These are phyloP conservation scores for Oryza brachyantha DNA, from an alignment of 176 grass and related monocot species.

Conservation along the genomic window DNA sequence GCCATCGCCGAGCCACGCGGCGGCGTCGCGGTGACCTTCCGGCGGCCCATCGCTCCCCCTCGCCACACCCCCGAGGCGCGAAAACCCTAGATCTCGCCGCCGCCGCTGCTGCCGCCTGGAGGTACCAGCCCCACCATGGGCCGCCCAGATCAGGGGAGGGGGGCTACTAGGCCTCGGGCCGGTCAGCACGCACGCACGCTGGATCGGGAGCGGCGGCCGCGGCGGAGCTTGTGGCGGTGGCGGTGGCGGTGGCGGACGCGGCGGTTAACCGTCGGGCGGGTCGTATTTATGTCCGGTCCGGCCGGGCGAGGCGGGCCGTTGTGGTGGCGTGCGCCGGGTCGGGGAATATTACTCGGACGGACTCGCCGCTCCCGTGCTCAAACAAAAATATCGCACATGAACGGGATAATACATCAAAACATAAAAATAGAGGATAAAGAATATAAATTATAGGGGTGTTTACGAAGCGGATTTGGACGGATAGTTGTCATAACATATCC, in stretches of 20 bases:
- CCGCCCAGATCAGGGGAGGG: not conserved
- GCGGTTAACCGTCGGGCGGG: slow-evolving; percentile 13
- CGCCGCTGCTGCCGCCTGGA: not conserved
- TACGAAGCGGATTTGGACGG: no score
- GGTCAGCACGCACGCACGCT: not conserved
- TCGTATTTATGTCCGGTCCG: not conserved
- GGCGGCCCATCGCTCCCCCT: slow-evolving; percentile 40
- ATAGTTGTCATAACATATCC: no score
- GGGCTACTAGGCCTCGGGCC: not conserved
- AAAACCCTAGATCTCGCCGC: slow-evolving; percentile 55
- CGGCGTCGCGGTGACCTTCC: slow-evolving; percentile 26
- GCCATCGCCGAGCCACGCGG: slow-evolving; percentile 26
- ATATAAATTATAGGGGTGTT: no score
- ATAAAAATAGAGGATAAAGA: no score
- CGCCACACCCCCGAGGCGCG: not conserved
- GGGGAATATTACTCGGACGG: no score
- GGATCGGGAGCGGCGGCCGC: not conserved
- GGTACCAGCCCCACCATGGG: slow-evolving; percentile 18
- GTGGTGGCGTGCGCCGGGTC: not conserved
- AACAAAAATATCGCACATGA: no score
- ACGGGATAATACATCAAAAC: no score
- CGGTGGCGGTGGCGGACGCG: not conserved
- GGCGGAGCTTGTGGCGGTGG: not conserved
- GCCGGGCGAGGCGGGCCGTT: not conserved
- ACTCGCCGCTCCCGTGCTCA: no score